phyloP scores from a whole-genome alignment of 495 filamentous ascomycete species.

The Penicillium silybi region DNA sequence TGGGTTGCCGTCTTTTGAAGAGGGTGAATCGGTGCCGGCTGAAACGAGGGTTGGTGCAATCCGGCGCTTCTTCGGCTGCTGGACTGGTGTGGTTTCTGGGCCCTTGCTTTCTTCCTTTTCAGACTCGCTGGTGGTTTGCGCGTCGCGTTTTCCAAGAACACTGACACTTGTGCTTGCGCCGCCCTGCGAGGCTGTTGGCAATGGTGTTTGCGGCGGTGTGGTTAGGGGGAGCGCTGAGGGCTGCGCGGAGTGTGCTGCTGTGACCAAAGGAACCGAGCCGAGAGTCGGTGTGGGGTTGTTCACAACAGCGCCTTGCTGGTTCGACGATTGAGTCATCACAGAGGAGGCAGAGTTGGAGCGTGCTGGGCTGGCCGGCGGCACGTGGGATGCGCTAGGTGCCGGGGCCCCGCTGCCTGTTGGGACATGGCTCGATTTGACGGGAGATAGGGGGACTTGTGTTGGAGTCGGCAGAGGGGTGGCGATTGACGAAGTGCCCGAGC shows the following conservation, averaged over 20 bases:
- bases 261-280: slow-evolving; percentile 68
- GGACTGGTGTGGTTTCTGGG: slow-evolving; percentile 32
- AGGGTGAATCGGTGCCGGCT: slow-evolving; percentile 17
- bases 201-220: slow-evolving; percentile 79
- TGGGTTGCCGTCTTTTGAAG: slow-evolving; percentile 9
- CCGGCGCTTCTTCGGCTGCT: slow-evolving; percentile 66
- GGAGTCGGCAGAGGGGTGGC: slow-evolving; percentile 65
- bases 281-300: slow-evolving; percentile 77
- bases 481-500: slow-evolving; percentile 44
- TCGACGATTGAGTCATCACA: slow-evolving; percentile 58
- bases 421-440: slow-evolving; percentile 48
- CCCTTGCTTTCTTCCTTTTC: slow-evolving; percentile 61
- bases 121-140: slow-evolving; percentile 39
- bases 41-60: slow-evolving; percentile 71
- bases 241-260: slow-evolving; percentile 60
- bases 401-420: slow-evolving; percentile 25
- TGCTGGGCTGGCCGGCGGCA: slow-evolving; percentile 67
- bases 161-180: slow-evolving; percentile 39
- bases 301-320: slow-evolving; percentile 48
- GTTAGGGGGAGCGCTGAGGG: slow-evolving; percentile 57
- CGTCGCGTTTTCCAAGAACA: slow-evolving; percentile 56
- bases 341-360: slow-evolving; percentile 85
- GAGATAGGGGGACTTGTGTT: slow-evolving; percentile 54
- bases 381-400: slow-evolving; percentile 37
- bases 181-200: slow-evolving; percentile 40